A percentile compares a stretch with the other conserved stretches of the same genome.
phyloP scores from a whole-genome alignment of 2,329 filamentous ascomycete species.

The Penicillium sp. region DNA sequence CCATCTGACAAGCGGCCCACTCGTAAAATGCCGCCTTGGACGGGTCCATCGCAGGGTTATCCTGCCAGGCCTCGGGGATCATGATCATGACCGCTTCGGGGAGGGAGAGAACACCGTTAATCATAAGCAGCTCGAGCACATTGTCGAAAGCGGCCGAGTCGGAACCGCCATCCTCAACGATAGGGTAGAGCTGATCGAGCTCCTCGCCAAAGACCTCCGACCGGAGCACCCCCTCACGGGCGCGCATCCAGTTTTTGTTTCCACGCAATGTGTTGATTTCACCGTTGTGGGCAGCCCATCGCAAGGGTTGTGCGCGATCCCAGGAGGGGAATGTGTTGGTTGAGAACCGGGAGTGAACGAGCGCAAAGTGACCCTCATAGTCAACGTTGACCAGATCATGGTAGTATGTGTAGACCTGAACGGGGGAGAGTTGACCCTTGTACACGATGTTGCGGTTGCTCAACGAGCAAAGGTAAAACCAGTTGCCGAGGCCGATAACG shows the following conservation, averaged over 20 bases:
- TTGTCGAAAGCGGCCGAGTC: slow-evolving; percentile 98
- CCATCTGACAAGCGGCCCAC: slow-evolving; percentile 98
- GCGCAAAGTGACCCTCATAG: slow-evolving; percentile 92
- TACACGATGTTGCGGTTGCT: slow-evolving; percentile 99
- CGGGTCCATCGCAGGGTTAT: slow-evolving; percentile 84
- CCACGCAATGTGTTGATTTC: slow-evolving; percentile 96
- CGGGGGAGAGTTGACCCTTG: slow-evolving; percentile 90
- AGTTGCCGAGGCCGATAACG: slow-evolving; percentile 91
- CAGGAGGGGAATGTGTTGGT: slow-evolving; percentile 98
- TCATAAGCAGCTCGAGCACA: slow-evolving; percentile 84
- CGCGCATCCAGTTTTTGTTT: slow-evolving; percentile 99
- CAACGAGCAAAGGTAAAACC: slow-evolving; percentile 96
- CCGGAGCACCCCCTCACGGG: slow-evolving; percentile 88
- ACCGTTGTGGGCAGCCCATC: slow-evolving; percentile 97
- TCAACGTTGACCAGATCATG: slow-evolving; percentile 95
- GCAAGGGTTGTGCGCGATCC: slow-evolving; percentile 92
- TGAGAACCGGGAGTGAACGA: slow-evolving; percentile 95
- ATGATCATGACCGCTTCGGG: slow-evolving; percentile 98
- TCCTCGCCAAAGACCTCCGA: slow-evolving; percentile 90
- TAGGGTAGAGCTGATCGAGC: slow-evolving; percentile 82
- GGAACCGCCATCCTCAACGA: slow-evolving; percentile 93
- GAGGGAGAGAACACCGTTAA: slow-evolving; percentile 91
- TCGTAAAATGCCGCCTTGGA: slow-evolving; percentile 97
- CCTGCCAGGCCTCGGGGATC: slow-evolving; percentile 97
- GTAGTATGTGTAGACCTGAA: slow-evolving; percentile 97